phyloP scores from a whole-genome alignment of 106 monocot species.

The Dendrobium nobile region DNA sequence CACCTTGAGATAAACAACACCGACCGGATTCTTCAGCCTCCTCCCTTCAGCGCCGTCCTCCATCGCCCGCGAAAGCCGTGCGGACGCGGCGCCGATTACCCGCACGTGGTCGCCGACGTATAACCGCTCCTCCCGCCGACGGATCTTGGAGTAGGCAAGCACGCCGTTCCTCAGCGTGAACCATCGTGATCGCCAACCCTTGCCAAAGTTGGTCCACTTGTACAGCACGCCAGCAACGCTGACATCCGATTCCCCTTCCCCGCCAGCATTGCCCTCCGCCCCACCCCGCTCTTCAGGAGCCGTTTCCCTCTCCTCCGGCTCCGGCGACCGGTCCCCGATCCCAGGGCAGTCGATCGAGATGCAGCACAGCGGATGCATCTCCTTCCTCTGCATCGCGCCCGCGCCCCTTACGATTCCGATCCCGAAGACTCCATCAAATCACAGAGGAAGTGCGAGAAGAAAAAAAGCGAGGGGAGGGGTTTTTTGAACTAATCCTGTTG shows the following conservation, averaged over 20 bases:
- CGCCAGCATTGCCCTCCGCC: constrained; percentile 5
- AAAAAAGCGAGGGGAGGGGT: neutral
- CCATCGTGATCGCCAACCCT: constrained; percentile 17
- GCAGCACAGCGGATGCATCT: constrained; percentile 43
- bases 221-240: constrained; percentile 37
- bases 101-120: constrained; percentile 35
- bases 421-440: constrained; percentile 8
- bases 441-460: neutral
- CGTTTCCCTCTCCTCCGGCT: constrained; percentile 1
- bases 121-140: constrained; percentile 52
- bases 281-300: neutral
- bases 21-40: constrained; percentile 15
- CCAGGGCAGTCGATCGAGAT: constrained; percentile 27
- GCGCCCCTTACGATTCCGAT: constrained; percentile 6
- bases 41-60: neutral
- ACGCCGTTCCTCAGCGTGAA: constrained; percentile 13
- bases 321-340: neutral
- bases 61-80: neutral
- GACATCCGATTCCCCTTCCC: constrained; percentile 15
- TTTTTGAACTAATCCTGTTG: neutral
- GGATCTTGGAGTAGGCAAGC: constrained; percentile 39
- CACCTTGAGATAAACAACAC: constrained; percentile 52
- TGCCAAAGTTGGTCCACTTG: constrained; percentile 53
- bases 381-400: constrained; percentile 24
- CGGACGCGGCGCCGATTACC: constrained; percentile 41